Percentiles rank a stretch among this genome's conserved stretches.
These are phyloP conservation scores for Rosa lucieae DNA, from an alignment of 306 rosid species.

Conservation along the genomic window DNA sequence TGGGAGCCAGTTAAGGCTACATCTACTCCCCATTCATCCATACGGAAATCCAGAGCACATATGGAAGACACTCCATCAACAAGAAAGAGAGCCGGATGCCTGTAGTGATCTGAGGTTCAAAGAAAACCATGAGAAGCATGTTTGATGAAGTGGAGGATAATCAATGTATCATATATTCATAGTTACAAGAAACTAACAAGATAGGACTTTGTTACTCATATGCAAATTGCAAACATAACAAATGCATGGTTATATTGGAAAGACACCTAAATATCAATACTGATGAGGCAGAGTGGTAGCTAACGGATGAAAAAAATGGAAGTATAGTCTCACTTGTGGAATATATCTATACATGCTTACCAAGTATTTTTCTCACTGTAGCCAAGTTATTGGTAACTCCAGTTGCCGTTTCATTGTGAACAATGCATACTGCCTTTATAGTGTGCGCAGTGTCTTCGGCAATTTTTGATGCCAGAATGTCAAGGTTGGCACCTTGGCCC, in stretches of 20 bases:
- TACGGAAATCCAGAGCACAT: slow-evolving; percentile 95
- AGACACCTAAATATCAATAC: background rate
- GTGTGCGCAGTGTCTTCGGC: slow-evolving; percentile 74
- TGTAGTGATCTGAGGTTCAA: slow-evolving; percentile 63
- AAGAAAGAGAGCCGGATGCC: slow-evolving; percentile 91
- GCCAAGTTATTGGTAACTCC: slow-evolving; percentile 91
- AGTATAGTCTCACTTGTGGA: background rate
- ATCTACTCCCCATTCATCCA: slow-evolving; percentile 99
- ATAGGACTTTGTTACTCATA: background rate
- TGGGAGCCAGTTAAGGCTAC: slow-evolving; percentile 99
- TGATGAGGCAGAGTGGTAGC: background rate
- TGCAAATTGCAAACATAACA: background rate
- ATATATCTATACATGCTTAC: slow-evolving; percentile 39
- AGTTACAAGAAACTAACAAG: background rate
- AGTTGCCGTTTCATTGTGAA: slow-evolving; percentile 97
- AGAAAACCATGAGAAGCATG: slow-evolving; percentile 23
- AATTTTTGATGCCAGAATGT: slow-evolving; percentile 77
- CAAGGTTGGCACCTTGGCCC: slow-evolving; percentile 96
- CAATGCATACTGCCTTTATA: slow-evolving; percentile 95
- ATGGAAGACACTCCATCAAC: slow-evolving; percentile 99
- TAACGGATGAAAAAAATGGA: background rate
- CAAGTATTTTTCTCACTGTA: slow-evolving; percentile 74
- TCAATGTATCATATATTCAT: background rate
- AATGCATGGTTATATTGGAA: too few relatives aligned
- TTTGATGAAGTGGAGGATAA: background rate